Percentiles rank a stretch among this genome's conserved stretches.
These are phyloP conservation scores for Solanum chacoense DNA, from an alignment of 305 asterid species.

Conservation along the genomic window DNA sequence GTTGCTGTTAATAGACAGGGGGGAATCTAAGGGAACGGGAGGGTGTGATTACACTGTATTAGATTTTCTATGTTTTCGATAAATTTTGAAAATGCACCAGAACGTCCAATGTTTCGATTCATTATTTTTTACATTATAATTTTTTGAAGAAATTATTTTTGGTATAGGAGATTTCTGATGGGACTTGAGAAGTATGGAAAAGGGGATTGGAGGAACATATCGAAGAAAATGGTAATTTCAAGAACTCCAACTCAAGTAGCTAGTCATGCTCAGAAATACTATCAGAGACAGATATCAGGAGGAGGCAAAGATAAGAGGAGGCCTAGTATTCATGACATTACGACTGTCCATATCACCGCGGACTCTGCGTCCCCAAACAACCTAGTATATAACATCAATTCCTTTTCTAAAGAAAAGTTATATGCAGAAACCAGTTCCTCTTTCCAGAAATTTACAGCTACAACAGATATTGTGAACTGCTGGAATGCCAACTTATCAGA, in stretches of 20 bases:
- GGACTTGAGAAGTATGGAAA: slow-evolving; percentile 18
- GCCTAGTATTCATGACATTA: slow-evolving; percentile 89
- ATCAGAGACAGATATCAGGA: slow-evolving; percentile 47
- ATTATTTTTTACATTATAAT: too few species aligned
- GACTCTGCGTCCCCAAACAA: slow-evolving; percentile 1
- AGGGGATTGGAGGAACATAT: slow-evolving; percentile 46
- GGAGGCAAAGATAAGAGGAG: slow-evolving; percentile 73
- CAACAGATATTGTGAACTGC: background rate
- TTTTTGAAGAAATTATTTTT: too few species aligned
- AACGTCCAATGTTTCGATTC: too few species aligned
- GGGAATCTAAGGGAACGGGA: background rate
- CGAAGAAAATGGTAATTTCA: slow-evolving; percentile 1
- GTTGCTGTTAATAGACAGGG: background rate
- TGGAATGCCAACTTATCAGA: background rate
- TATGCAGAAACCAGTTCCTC: background rate
- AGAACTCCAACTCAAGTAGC: slow-evolving; percentile 92
- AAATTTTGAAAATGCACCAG: background rate
- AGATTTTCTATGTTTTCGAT: background rate
- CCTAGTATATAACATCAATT: background rate
- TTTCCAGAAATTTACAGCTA: background rate
- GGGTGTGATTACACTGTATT: background rate
- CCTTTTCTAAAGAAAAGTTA: background rate
- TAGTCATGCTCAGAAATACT: slow-evolving; percentile 90
- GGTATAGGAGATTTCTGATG: slow-evolving; percentile 11
- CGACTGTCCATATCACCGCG: slow-evolving; percentile 26